Conservation (phyloP, 2,329 filamentous ascomycete genomes). For the Cladophialophora immunda region DNA sequence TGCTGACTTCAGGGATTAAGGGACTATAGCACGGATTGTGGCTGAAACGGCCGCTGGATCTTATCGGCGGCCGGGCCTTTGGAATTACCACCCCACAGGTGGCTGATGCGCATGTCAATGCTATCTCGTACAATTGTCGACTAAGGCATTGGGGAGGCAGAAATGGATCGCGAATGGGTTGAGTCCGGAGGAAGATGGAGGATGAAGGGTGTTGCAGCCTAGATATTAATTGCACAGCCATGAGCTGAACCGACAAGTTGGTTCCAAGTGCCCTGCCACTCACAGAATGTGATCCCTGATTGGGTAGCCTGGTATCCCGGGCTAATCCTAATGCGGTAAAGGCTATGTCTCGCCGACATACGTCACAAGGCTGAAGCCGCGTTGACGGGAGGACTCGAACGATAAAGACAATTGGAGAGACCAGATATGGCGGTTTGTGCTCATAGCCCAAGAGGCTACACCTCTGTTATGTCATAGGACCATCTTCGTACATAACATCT, state of each 20-base stretch:
- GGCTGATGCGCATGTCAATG: neutral
- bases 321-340: neutral
- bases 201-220: neutral
- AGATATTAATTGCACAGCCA: neutral
- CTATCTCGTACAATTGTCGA: neutral
- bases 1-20: neutral
- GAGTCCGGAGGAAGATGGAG: neutral
- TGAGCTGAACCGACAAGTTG: too few species aligned
- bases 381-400: too few species aligned
- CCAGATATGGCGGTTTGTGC: too few species aligned
- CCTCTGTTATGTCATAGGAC: too few species aligned
- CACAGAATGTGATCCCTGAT: too few species aligned
- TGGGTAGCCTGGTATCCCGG: too few species aligned
- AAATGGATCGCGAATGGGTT: neutral
- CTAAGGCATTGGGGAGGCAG: neutral
- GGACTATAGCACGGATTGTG: constrained; percentile 20
- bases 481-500: neutral
- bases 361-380: too few species aligned
- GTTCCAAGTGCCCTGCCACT: too few species aligned
- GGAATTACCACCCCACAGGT: neutral
- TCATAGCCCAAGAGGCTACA: too few species aligned
- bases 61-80: neutral
- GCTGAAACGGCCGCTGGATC: constrained; percentile 4
- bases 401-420: too few species aligned
- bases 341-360: too few species aligned